These are phyloP conservation scores for Madurella mycetomatis DNA, from an alignment of 2,329 filamentous ascomycete genomes.

Conservation along the genomic window DNA sequence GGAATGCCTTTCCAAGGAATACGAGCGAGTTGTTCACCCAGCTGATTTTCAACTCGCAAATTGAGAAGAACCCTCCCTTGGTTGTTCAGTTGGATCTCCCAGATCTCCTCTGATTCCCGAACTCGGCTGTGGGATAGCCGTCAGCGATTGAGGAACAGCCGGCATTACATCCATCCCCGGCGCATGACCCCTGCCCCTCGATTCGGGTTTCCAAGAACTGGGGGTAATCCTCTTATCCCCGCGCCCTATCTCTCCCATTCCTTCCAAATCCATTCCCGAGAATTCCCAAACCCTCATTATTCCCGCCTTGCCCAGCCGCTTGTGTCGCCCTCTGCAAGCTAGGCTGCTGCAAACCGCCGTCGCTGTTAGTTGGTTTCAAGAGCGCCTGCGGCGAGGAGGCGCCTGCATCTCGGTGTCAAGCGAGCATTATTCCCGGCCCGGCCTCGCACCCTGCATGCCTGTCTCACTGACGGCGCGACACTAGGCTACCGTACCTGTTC, in stretches of 20 bases:
- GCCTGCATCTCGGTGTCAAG: neutral
- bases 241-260: constrained; percentile 1
- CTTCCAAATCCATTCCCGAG: constrained; percentile 1
- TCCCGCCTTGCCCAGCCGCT: constrained; percentile 20
- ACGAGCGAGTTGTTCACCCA: too few relatives aligned
- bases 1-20: too few relatives aligned
- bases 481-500: too few relatives aligned
- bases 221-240: constrained; percentile 8
- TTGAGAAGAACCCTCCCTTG: too few relatives aligned
- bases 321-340: constrained; percentile 14
- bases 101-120: too few relatives aligned
- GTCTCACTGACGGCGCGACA: too few relatives aligned
- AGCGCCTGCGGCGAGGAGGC: neutral
- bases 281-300: constrained; percentile 17
- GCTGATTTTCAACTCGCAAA: too few relatives aligned
- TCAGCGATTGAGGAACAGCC: too few relatives aligned
- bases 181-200: constrained; percentile 13
- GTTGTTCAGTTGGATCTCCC: too few relatives aligned
- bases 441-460: too few relatives aligned
- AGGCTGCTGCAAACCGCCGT: too few relatives aligned
- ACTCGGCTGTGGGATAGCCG: too few relatives aligned
- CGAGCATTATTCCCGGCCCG: neutral
- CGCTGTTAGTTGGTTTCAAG: neutral
- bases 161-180: neutral
- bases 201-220: neutral